Conservation (phyloP, 208 protist genomes). For the Herpetomonas tarakana region DNA sequence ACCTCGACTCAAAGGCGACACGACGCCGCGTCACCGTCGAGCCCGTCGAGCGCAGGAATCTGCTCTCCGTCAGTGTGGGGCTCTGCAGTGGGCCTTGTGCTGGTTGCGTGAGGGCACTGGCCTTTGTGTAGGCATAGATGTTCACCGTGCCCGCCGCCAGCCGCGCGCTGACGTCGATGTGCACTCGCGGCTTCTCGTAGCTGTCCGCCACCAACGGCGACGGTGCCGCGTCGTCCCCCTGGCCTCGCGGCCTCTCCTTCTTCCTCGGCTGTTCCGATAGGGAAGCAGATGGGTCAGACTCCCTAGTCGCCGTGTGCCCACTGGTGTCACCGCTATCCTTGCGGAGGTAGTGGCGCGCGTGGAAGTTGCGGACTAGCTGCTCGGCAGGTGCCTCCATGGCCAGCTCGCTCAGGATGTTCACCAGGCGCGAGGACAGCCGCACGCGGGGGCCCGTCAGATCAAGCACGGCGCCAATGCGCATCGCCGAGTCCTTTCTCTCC, state of each 20-base stretch:
- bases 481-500: constrained; percentile 18
- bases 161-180: constrained; percentile 52
- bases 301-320: not conserved
- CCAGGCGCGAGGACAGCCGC: constrained; percentile 53
- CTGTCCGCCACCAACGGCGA: constrained; percentile 7
- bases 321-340: not conserved
- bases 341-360: not conserved
- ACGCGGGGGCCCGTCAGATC: constrained; percentile 69
- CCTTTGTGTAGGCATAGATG: constrained; percentile 26
- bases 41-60: constrained; percentile 1
- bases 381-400: constrained; percentile 10
- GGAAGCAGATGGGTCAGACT: not conserved
- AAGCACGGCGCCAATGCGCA: constrained; percentile 43
- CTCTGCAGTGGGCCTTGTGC: not conserved
- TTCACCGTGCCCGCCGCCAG: constrained; percentile 38
- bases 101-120: not conserved
- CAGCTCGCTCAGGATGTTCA: constrained; percentile 65
- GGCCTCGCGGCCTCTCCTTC: not conserved
- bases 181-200: constrained; percentile 11
- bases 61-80: constrained; percentile 1
- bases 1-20: constrained; percentile 13
- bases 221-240: not conserved
- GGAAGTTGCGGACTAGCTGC: not conserved
- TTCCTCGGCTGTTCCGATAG: not conserved
- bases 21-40: constrained; percentile 10